phyloP scores from a whole-genome alignment of 73 alveolate genomes.

The Paramecium biaurelia region DNA sequence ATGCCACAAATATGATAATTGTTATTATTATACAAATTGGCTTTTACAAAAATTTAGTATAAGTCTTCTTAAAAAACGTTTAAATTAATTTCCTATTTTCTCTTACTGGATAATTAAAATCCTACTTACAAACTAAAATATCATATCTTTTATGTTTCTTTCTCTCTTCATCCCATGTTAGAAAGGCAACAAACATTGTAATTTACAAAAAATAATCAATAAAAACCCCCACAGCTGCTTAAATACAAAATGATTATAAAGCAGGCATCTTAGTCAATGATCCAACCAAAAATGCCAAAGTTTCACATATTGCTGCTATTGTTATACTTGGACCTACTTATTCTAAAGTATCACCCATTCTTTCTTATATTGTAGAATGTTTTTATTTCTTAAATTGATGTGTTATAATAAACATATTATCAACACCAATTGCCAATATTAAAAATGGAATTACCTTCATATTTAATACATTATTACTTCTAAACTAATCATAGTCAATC shows the following conservation, averaged over 20 bases:
- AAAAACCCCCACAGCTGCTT: conserved; percentile 90
- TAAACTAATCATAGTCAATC: conserved; percentile 82
- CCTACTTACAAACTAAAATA: conserved; percentile 75
- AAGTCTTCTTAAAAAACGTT: conserved; percentile 70
- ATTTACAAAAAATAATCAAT: conserved; percentile 87
- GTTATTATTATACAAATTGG: conserved; percentile 63
- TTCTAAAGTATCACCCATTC: conserved; percentile 77
- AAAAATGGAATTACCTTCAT: conserved; percentile 92
- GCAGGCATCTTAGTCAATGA: conserved; percentile 92
- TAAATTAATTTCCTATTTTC: conserved; percentile 72
- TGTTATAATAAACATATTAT: conserved; percentile 93
- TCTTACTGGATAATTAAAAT: conserved; percentile 68
- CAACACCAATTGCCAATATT: conserved; percentile 95
- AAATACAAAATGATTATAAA: conserved; percentile 85
- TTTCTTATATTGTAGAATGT: conserved; percentile 71
- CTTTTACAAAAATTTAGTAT: conserved; percentile 73
- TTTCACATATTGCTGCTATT: conserved; percentile 94
- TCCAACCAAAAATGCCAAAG: conserved; percentile 93
- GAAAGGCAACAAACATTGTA: conserved; percentile 85
- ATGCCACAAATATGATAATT: conserved; percentile 58
- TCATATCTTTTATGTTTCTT: conserved; percentile 80
- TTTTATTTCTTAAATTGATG: conserved; percentile 71
- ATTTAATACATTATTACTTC: not conserved
- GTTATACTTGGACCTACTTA: conserved; percentile 93
- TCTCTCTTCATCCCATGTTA: conserved; percentile 88